Base-by-base conservation (phyloP, 257 asterid species). In the Lycium barbarum region DNA sequence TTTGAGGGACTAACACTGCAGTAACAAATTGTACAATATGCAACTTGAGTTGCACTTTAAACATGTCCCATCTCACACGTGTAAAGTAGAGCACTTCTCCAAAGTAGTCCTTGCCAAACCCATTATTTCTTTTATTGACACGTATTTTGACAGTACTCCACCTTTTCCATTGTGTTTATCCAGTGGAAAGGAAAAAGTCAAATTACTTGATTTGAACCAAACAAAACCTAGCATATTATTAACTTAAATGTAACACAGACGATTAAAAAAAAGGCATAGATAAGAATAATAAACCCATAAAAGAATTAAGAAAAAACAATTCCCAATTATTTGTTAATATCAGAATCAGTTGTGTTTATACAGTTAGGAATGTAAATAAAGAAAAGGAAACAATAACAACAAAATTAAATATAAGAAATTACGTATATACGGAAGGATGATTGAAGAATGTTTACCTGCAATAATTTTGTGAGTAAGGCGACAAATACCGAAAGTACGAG, bases 401-500 rank as follows among this genome's bases (percentile, higher is more conserved):
- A 73, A 54, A 49, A 20, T 45, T 20, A 73, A 45, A 73, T 47
- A 8, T 1, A 26, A 14, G n/a, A 22, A 26, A 10, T 1, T 3
- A 76, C 53, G 3, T 11, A 7, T 22, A 49, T 0, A 22, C 0
- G 0, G 18, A 13, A 49, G 0, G 43, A 74, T 12, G 81, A 74
- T 22, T 20, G 81, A 26, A 22, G 81, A 51, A 76, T 53, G 82
- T 14, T 78, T 6, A 78, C 82, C 22, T 78, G 14, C 18, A 45
- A 73, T 10, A 47, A 74, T 4, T 76, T 51, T 6, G n/a, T 10
- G 81, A 76, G 22, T 47, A 22, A 12, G 17, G n/a, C 35, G 22
- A 74, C 40, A 22, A 49, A 22, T 13, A 49, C 7, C 49, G 45
- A 4, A 74, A 14, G 45, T 67, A 15, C 3, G 8, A 15, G 0